phyloP scores from a whole-genome alignment of 495 filamentous ascomycete species.

The Hyaloscypha hepaticicola region DNA sequence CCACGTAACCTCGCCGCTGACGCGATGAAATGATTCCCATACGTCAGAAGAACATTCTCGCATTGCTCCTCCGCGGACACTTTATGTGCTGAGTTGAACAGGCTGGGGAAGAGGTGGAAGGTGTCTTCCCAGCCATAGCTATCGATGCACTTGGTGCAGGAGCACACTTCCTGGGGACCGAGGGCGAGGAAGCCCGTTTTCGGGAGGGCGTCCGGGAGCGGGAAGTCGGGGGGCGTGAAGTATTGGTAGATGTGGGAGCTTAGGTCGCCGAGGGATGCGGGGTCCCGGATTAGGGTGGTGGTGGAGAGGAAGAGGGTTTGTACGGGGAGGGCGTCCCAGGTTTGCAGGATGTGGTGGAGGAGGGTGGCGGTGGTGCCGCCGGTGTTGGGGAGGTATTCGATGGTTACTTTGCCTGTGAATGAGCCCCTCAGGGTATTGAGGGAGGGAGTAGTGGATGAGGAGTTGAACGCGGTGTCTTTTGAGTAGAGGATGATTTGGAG shows the following conservation, averaged over 20 bases:
- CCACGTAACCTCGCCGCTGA: conserved; percentile 41
- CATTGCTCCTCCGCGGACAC: conserved; percentile 13
- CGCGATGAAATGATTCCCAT: conserved; percentile 45
- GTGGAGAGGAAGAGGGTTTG: conserved; percentile 45
- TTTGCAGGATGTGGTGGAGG: conserved; percentile 42
- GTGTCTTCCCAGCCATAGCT: conserved; percentile 36
- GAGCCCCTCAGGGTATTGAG: background rate
- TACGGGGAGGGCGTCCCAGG: conserved; percentile 42
- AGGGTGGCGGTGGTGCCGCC: conserved; percentile 44
- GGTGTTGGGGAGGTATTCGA: conserved; percentile 37
- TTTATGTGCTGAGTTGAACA: conserved; percentile 21
- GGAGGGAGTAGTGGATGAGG: background rate
- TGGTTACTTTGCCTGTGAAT: conserved; percentile 11
- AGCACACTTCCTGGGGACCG: conserved; percentile 35
- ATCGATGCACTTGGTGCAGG: conserved; percentile 38
- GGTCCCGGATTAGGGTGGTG: conserved; percentile 31
- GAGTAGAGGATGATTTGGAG: conserved; percentile 25
- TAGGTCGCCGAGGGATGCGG: conserved; percentile 30
- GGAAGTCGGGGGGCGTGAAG: conserved; percentile 17
- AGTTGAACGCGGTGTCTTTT: conserved; percentile 20
- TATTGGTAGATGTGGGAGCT: conserved; percentile 40
- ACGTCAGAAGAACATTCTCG: conserved; percentile 36
- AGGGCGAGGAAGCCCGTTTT: conserved; percentile 44
- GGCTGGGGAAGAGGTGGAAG: conserved; percentile 35
- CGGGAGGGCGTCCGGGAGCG: conserved; percentile 26